These are phyloP conservation scores for Aspergillus ellipticus DNA, from an alignment of 495 filamentous ascomycete genomes.

Conservation along the genomic window DNA sequence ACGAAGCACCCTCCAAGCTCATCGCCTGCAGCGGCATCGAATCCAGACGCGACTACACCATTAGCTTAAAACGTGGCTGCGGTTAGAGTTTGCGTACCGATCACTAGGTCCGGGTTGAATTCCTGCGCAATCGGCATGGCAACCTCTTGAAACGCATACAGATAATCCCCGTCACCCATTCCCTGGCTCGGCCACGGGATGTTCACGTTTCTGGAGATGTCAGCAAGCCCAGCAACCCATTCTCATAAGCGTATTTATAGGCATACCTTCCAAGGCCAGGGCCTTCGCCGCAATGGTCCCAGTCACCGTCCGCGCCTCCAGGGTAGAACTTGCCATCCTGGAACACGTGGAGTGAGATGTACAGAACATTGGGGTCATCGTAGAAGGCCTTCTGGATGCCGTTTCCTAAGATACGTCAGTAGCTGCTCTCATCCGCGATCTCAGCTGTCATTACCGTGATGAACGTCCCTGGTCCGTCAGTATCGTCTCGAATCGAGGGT, in stretches of 20 bases:
- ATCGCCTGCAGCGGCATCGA: conserved; percentile 93
- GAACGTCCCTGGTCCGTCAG: conserved; percentile 52
- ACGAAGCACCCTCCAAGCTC: conserved; percentile 89
- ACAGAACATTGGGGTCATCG: conserved; percentile 88
- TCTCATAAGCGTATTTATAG: neutral
- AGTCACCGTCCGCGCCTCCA: conserved; percentile 66
- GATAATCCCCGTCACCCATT: conserved; percentile 96
- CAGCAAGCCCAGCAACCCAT: too few species aligned
- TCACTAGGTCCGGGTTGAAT: conserved; percentile 91
- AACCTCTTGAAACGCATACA: conserved; percentile 91
- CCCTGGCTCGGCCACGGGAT: conserved; percentile 89
- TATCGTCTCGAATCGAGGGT: neutral
- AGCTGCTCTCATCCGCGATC: neutral
- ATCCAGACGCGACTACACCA: conserved; percentile 78
- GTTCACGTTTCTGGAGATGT: conserved; percentile 72
- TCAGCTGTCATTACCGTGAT: conserved; percentile 46
- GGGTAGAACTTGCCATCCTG: conserved; percentile 83
- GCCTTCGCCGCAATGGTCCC: conserved; percentile 70
- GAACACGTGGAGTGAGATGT: conserved; percentile 94
- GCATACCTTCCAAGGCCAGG: conserved; percentile 65
- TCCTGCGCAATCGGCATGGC: conserved; percentile 96
- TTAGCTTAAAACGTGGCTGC: conserved; percentile 2
- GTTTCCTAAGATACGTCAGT: conserved; percentile 59
- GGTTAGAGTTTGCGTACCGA: conserved; percentile 43
- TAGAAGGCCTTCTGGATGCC: conserved; percentile 97